These are phyloP conservation scores for Arthrobotrys pseudoclavata DNA, from an alignment of 2,329 filamentous ascomycete genomes.

Conservation along the genomic window DNA sequence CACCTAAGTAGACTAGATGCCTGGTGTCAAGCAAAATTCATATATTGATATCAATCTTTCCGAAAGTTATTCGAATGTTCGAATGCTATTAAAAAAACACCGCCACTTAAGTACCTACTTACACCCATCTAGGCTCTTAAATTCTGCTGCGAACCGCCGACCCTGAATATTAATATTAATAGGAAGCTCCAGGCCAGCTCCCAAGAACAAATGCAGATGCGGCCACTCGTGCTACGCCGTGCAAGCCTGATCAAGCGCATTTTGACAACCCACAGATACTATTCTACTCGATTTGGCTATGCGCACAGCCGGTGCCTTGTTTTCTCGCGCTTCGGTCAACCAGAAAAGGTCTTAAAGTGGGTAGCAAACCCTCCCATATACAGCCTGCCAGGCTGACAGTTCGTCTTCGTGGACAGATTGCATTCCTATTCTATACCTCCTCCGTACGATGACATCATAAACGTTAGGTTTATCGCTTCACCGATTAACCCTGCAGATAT, in stretches of 20 bases:
- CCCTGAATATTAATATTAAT: too few species aligned
- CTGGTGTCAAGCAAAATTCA: too few species aligned
- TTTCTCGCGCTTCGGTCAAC: conserved; percentile 81
- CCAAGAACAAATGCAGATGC: background rate
- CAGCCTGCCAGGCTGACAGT: background rate
- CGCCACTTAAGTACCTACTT: background rate
- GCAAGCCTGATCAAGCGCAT: background rate
- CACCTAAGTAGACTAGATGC: too few species aligned
- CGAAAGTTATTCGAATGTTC: too few species aligned
- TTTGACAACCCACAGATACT: conserved; percentile 6
- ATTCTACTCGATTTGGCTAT: conserved; percentile 72
- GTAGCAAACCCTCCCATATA: conserved; percentile 58
- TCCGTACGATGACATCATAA: conserved; percentile 77
- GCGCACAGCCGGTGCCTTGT: conserved; percentile 86
- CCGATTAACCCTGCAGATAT: conserved; percentile 98
- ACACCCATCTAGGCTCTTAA: background rate
- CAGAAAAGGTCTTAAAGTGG: conserved; percentile 76
- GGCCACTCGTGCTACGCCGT: background rate
- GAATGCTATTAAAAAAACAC: too few species aligned
- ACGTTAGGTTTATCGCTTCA: conserved; percentile 87
- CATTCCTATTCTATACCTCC: conserved; percentile 84
- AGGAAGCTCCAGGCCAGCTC: background rate
- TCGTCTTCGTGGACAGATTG: conserved; percentile 68
- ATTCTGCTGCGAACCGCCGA: too few species aligned
- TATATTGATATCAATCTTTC: too few species aligned